Conservation (phyloP, 352 stramenopile genomes). For the Phytophthora fragariaefolia region DNA sequence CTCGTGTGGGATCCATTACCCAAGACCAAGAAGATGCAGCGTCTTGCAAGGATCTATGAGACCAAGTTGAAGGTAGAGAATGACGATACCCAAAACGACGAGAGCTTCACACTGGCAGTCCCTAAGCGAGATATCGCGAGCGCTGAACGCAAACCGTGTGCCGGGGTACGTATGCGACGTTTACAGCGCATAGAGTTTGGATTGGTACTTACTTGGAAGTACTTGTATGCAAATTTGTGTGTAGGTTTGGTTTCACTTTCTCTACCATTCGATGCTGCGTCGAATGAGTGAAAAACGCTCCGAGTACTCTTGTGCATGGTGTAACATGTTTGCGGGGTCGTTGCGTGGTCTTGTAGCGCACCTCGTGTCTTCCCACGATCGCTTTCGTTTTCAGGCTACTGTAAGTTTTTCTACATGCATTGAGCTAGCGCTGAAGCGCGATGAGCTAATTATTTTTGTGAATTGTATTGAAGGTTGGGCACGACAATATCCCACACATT, state of each 20-base stretch:
- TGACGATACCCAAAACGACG: conserved; percentile 28
- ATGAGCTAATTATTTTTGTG: conserved; percentile 2
- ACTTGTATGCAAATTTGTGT: conserved; percentile 1
- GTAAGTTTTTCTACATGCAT: conserved; percentile 32
- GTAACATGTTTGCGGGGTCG: conserved; percentile 82
- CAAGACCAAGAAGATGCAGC: conserved; percentile 49
- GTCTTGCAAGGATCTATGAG: conserved; percentile 46
- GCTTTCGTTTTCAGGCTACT: conserved; percentile 80
- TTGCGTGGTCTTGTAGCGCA: conserved; percentile 76
- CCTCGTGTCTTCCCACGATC: conserved; percentile 79
- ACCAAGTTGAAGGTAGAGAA: conserved; percentile 42
- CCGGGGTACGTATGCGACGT: conserved; percentile 32
- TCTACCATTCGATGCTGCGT: conserved; percentile 84
- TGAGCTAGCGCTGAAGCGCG: neutral
- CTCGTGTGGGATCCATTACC: conserved; percentile 54
- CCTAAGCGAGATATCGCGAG: conserved; percentile 44
- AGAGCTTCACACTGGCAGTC: conserved; percentile 42
- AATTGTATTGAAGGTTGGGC: conserved; percentile 49
- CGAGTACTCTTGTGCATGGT: conserved; percentile 85
- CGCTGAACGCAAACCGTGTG: conserved; percentile 27
- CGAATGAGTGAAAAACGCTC: conserved; percentile 84
- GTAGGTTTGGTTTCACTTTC: conserved; percentile 86
- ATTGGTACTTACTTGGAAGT: neutral
- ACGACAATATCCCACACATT: conserved; percentile 85
- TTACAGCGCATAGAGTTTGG: neutral